phyloP scores from a whole-genome alignment of 345 rosid genomes.

The Citrus reticulata region DNA sequence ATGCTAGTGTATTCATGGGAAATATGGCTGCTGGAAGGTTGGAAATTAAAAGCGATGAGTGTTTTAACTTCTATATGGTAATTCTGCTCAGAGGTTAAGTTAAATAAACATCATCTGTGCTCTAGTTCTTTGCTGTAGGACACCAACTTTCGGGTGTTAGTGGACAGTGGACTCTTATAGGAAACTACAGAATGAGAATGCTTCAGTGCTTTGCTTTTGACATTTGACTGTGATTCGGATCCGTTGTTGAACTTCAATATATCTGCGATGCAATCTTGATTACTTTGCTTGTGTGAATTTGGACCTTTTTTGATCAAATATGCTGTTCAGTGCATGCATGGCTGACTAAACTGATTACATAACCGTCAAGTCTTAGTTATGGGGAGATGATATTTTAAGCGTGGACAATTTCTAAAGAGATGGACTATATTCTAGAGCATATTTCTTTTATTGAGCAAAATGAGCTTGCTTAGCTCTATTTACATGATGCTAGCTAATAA shows the following conservation, averaged over 20 bases:
- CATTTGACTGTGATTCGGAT: slow-evolving; percentile 7
- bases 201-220: slow-evolving; percentile 3
- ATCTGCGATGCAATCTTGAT: slow-evolving; percentile 2
- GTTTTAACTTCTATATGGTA: slow-evolving; percentile 12
- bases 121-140: slow-evolving; percentile 16
- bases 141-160: slow-evolving; percentile 15
- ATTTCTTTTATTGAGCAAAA: background rate
- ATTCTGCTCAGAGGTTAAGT: slow-evolving; percentile 15
- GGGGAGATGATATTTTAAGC: background rate
- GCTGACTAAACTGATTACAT: background rate
- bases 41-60: slow-evolving; percentile 13
- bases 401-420: too few species aligned
- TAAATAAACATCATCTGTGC: slow-evolving; percentile 23
- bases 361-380: too few species aligned
- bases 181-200: slow-evolving; percentile 20
- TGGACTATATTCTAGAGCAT: background rate
- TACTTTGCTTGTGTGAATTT: background rate
- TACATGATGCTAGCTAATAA: background rate
- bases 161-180: slow-evolving; percentile 14
- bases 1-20: slow-evolving; percentile 5
- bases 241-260: background rate
- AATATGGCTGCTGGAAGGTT: slow-evolving; percentile 14
- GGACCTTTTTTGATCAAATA: background rate
- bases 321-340: background rate
- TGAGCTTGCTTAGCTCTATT: background rate